Percentiles rank a stretch among this genome's conserved stretches.
Evolutionary conservation across 805 yeast genomes (phyloP).

Genomic region (Pichia occidentalis): DNA sequence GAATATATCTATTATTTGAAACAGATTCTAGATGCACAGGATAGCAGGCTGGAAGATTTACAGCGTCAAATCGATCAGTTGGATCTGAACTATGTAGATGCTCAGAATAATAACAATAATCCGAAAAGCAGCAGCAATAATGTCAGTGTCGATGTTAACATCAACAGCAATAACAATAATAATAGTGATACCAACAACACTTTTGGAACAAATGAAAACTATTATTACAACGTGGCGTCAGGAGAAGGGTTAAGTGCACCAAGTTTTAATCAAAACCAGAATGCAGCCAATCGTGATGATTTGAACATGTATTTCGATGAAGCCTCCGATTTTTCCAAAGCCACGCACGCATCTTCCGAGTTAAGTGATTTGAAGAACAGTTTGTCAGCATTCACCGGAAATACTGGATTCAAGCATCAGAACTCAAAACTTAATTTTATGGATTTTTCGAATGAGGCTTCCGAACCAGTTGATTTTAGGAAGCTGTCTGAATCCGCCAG

Average conservation of each 20-base stretch:
- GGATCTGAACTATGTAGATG: constrained; percentile 2
- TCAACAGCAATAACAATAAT: constrained; percentile 3
- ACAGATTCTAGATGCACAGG: constrained; percentile 53
- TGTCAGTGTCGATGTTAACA: constrained; percentile 6
- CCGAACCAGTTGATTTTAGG: constrained; percentile 9
- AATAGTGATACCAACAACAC: constrained; percentile 3
- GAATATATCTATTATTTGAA: constrained; percentile 68
- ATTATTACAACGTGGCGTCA: background rate
- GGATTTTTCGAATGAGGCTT: constrained; percentile 7
- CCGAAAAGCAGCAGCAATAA: background rate
- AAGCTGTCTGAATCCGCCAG: constrained; percentile 7
- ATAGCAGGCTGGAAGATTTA: constrained; percentile 38
- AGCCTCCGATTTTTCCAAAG: no score
- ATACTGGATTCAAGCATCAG: background rate
- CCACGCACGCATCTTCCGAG: no score
- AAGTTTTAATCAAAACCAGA: no score
- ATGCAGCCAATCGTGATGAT: no score
- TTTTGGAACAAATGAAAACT: constrained; percentile 3
- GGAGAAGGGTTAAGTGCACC: background rate
- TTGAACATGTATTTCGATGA: no score
- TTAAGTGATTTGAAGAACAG: constrained; percentile 1
- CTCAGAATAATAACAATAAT: background rate
- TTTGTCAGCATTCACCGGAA: constrained; percentile 8
- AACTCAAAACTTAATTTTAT: constrained; percentile 8
- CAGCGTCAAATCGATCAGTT: constrained; percentile 31